These are phyloP conservation scores for Tetrastigma voinierianum DNA, from an alignment of 164 flowering plant species.

Conservation along the genomic window DNA sequence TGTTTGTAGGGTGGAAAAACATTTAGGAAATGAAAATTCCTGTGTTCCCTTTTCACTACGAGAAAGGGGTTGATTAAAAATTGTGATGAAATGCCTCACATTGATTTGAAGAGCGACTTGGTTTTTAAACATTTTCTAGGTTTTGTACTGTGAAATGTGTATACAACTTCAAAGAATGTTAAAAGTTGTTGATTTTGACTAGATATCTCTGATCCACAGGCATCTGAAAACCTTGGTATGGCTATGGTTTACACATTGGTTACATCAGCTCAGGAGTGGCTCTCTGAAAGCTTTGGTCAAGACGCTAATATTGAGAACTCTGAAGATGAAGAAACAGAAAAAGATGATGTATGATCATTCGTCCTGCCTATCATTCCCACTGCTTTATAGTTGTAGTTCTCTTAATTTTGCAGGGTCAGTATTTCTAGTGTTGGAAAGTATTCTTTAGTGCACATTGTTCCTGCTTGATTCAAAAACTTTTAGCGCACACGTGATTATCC, in stretches of 20 bases:
- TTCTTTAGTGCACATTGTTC: neutral
- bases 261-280: conserved; percentile 90
- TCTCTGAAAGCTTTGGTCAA: conserved; percentile 65
- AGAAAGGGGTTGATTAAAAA: neutral
- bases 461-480: no score
- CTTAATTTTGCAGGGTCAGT: neutral
- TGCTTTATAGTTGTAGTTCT: conserved; percentile 5
- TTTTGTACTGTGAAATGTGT: neutral
- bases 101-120: neutral
- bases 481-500: no score
- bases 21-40: neutral
- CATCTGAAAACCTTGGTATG: conserved; percentile 97
- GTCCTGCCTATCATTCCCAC: neutral
- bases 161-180: neutral
- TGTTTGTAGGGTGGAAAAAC: neutral
- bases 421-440: neutral
- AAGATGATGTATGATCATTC: conserved; percentile 73
- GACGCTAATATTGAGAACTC: conserved; percentile 30
- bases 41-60: neutral
- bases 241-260: conserved; percentile 97
- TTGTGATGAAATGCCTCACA: neutral
- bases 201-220: conserved; percentile 38
- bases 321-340: conserved; percentile 54
- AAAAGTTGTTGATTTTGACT: neutral
- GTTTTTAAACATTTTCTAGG: neutral